Base-by-base conservation (phyloP, 768 basidiomycete genomes). In the Gyrodon lividus region DNA sequence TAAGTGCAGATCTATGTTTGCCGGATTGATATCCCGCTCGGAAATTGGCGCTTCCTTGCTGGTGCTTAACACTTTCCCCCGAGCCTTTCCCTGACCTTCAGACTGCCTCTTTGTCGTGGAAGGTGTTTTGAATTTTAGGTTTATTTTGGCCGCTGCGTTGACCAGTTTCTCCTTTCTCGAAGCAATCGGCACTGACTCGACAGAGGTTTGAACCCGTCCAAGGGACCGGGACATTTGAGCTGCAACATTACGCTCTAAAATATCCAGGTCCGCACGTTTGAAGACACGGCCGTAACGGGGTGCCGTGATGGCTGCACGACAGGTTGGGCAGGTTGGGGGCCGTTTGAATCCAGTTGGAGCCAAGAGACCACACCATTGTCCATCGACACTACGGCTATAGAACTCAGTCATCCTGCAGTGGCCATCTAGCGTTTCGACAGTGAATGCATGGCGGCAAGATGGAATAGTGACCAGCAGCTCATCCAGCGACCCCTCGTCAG, bases 351-450 rank as follows among this genome's bases (percentile, higher is more conserved):
- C 71, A 14, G 51, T 38, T 0, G 82, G 82, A 7, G 74, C 65
- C 37, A 64, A 59, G 22, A 82, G 63, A 5, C 74, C 73, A 12
- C 60, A n/a, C 78, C 79, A 86, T 31, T 46, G 63, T 6, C 73
- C 77, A 10, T 72, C 58, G 2, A 6, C 13, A 1, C 59, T 46
- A 44, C 63, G 60, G 1, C 50, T 55, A 61, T 89, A 89, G 58
- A 77, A 84, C 4, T 78, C 74, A 0, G 45, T 41, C 65, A 89
- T 72, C 13, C 68, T 60, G 55, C 78, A 81, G 38, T 74, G 69
- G 0, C 84, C 86, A 56, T 89, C 87, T 17, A 89, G 72, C 0
- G 84, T 84, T 62, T 86, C 86, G 14, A 86, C 78, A 0, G 87
- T 88, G 63, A 89, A 87, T 2, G 77, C 66, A 62, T 89, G 87